Conservation (phyloP, 2,329 filamentous ascomycete species). For the Epichloe scottii region DNA sequence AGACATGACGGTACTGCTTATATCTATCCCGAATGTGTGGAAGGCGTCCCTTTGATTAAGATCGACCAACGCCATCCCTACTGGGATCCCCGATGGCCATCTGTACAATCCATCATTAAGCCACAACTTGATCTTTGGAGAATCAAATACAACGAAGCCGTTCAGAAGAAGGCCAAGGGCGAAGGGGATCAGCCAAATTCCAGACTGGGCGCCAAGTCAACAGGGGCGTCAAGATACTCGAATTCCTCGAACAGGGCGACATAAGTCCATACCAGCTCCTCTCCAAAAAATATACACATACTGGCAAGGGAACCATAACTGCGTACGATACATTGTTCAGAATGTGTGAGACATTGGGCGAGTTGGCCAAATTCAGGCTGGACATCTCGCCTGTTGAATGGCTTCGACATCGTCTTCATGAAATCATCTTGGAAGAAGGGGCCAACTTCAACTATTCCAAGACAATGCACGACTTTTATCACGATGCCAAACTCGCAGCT, state of each 20-base stretch:
- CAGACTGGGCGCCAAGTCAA: slow-evolving; percentile 44
- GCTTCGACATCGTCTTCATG: slow-evolving; percentile 43
- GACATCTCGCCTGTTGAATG: slow-evolving; percentile 41
- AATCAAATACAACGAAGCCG: slow-evolving; percentile 29
- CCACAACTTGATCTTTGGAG: slow-evolving; percentile 34
- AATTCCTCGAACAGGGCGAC: slow-evolving; percentile 36
- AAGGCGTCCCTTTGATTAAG: slow-evolving; percentile 39
- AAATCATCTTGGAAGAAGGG: slow-evolving; percentile 31
- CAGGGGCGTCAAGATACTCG: slow-evolving; percentile 37
- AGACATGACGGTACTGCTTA: slow-evolving; percentile 36
- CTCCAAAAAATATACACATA: slow-evolving; percentile 35
- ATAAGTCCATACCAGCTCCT: slow-evolving; percentile 46
- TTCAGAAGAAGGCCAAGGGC: slow-evolving; percentile 19
- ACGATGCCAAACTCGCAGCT: slow-evolving; percentile 37
- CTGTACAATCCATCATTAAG: slow-evolving; percentile 29
- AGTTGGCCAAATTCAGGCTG: slow-evolving; percentile 40
- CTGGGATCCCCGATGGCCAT: slow-evolving; percentile 42
- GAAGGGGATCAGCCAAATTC: slow-evolving; percentile 32
- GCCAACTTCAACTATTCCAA: slow-evolving; percentile 37
- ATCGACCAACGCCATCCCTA: slow-evolving; percentile 38
- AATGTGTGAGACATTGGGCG: slow-evolving; percentile 39
- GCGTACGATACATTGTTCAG: slow-evolving; percentile 47
- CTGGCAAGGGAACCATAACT: slow-evolving; percentile 26
- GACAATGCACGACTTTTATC: slow-evolving; percentile 41
- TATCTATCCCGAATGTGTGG: slow-evolving; percentile 37